Base-by-base conservation (phyloP, 352 stramenopile genomes). In the Pythium utonaiense region DNA sequence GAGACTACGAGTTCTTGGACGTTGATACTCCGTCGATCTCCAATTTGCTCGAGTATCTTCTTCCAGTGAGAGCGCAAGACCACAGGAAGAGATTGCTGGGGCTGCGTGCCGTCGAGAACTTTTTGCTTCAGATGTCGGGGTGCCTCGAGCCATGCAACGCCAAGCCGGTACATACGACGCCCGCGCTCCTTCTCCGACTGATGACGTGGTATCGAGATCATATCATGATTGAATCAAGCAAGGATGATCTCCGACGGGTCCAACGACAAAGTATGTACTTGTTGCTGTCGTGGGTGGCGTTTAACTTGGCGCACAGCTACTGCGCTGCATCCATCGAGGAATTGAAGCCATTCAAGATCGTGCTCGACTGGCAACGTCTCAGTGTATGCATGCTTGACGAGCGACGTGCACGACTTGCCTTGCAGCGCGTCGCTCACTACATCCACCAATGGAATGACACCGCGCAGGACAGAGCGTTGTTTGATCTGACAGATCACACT, bases 401-500 rank as follows among this genome's bases (percentile, higher is more conserved):
- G 19, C 28, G 19, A 1, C 17, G 19, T 25, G 30, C 24, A 17
- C 38, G 59, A 17, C 24, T 13, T 3, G 59, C 59, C 6, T n/a
- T 66, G 16, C 19, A 53, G 16, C 28, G 33, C 7, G 50, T 66
- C 12, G 59, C 24, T 1, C 9, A 17, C 25, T 60, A 66, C 44
- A 60, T 66, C 31, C 13, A 21, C 38, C 30, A 40, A 28, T 58
- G 49, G 36, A 64, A 64, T 24, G 8, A 8, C 2, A 34, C 25
- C 31, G 31, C 36, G 9, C 14, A 25, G n/a, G n/a, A 14, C 2
- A 21, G 6, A 1, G 41, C 52, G 22, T n/a, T 61, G 3, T 67
- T 67, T n/a, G 60, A 67, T 28, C 27, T 67, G n/a, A 30, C 24
- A 1, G 34, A 61, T 21, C 60, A 59, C 30, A 53, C 34, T 31